Evolutionary conservation across 2,329 filamentous ascomycete genomes (phyloP), one percentile per base, ranked within the genome.

Genomic region (Ceratocystis harringtonii): DNA sequence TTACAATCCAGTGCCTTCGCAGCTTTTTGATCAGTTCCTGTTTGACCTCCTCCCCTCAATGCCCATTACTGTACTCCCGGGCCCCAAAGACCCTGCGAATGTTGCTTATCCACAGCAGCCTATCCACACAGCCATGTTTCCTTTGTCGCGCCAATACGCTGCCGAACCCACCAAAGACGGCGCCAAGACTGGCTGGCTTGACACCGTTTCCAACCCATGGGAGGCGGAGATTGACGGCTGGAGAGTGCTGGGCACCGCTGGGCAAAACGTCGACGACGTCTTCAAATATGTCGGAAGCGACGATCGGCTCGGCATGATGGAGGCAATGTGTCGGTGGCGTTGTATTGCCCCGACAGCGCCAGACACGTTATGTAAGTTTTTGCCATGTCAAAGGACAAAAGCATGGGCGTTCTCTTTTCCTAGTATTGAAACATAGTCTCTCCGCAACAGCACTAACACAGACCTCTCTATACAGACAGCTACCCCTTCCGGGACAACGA

Each of bases 401-500:
- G 8, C 22, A 10, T 12, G 12, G 48, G 8, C 25, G 25, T n/a
- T 57, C 22, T 19, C 28, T 22, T 15, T 10, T 30, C 3, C 19
- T 2, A 55, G 25, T n/a, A 52, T 25, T 25, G 50, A 19, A 22
- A 7, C 19, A 3, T 22, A 12, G 22, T 25, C 48, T 25, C 5
- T 12, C n/a, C 19, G 19, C 19, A 50, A 50, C 3, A 50, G 8
- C 48, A 63, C 32, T 63, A 32, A n/a, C 22, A 44, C 19, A 45
- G 17, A 19, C 58, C 15, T 30, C 12, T 25, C 52, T n/a, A 6
- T 32, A n/a, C 68, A 92, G 90, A 90, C 89, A 92, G 89, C 72
- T 99, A 97, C 72, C 94, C 94, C 0, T 99, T 96, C 75, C 92
- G 97, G 75, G 89, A 94, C 19, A 83, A 90, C 62, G 95, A 99